Conservation (phyloP, 2,329 filamentous ascomycete genomes). For the Fusarium poae region DNA sequence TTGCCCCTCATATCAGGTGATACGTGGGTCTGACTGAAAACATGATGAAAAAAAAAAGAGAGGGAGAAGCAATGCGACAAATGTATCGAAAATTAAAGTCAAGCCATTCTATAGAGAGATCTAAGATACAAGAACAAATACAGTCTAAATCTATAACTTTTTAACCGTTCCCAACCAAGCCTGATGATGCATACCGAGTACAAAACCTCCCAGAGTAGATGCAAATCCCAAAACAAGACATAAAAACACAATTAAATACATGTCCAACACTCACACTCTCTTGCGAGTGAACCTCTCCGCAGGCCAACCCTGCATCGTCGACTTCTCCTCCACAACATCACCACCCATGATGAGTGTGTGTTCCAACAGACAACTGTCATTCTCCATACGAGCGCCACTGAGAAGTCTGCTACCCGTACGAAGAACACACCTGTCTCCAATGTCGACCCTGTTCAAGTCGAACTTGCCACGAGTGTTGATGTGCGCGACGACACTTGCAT, state of each 20-base stretch:
- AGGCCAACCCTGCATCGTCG: conserved; percentile 22
- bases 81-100: background rate
- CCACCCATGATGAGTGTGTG: conserved; percentile 27
- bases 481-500: conserved; percentile 21
- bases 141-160: background rate
- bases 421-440: conserved; percentile 14
- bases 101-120: background rate
- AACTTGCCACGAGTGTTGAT: conserved; percentile 26
- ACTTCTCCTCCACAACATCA: conserved; percentile 14
- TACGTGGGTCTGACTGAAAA: no score
- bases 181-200: background rate
- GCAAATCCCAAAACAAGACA: background rate
- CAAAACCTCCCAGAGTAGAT: background rate
- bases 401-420: conserved; percentile 13
- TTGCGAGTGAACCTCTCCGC: conserved; percentile 12
- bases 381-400: conserved; percentile 21
- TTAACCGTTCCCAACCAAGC: background rate
- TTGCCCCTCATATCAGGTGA: no score
- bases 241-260: background rate
- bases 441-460: conserved; percentile 11
- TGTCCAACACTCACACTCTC: background rate
- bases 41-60: no score
- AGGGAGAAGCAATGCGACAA: accelerated
- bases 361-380: conserved; percentile 17
- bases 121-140: background rate